phyloP scores from a whole-genome alignment of 2,329 filamentous ascomycete genomes.

The Cytospora schulzeri region DNA sequence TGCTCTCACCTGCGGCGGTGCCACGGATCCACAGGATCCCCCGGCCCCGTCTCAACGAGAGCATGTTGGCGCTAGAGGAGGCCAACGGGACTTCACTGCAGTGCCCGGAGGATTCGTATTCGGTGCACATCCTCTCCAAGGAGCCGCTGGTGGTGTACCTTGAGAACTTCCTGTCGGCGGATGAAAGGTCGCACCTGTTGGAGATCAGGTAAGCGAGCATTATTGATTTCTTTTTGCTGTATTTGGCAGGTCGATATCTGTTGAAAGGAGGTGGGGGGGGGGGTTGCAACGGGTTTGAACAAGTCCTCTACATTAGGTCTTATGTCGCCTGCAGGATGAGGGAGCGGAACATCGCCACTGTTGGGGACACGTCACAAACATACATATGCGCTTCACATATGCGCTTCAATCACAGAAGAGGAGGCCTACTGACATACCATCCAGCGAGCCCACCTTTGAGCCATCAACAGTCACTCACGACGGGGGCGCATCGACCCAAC shows the following conservation, averaged over 20 bases:
- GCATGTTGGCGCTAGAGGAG: slow-evolving; percentile 51
- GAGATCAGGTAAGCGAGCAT: slow-evolving; percentile 50
- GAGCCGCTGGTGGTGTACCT: slow-evolving; percentile 57
- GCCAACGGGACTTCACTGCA: slow-evolving; percentile 34
- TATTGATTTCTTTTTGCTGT: background rate
- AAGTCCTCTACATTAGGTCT: background rate
- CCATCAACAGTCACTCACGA: slow-evolving; percentile 54
- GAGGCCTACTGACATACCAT: background rate
- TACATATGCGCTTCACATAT: background rate
- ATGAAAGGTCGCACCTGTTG: slow-evolving; percentile 50
- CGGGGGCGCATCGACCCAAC: slow-evolving; percentile 43
- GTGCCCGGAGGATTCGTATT: slow-evolving; percentile 47
- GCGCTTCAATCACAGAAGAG: background rate
- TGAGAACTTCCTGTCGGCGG: slow-evolving; percentile 50
- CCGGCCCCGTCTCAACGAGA: slow-evolving; percentile 52
- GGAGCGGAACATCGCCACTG: background rate
- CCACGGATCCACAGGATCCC: slow-evolving; percentile 41
- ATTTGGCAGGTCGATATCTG: background rate
- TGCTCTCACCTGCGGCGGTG: slow-evolving; percentile 34
- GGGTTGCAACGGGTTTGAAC: too few relatives aligned
- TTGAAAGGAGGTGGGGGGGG: background rate
- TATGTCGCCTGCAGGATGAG: background rate
- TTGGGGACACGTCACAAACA: background rate
- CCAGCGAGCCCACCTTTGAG: slow-evolving; percentile 50
- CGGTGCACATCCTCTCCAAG: slow-evolving; percentile 50